Percentiles rank a stretch among this genome's conserved stretches.
Evolutionary conservation across 2,329 filamentous ascomycete species (phyloP).

Genomic region (Claviceps maximensis): DNA sequence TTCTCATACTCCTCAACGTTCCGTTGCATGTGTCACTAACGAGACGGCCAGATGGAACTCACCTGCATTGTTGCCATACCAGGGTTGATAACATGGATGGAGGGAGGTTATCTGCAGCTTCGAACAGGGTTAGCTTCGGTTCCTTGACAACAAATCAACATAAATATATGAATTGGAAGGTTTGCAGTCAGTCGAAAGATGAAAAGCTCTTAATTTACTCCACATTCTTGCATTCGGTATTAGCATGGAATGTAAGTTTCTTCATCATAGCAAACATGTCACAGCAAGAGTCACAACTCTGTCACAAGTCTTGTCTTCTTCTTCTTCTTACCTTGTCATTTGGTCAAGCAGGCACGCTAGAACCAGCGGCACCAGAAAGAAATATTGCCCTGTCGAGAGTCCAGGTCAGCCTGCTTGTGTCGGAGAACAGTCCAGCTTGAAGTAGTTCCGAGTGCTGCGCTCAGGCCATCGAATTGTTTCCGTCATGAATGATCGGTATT

Average conservation of each 20-base stretch:
- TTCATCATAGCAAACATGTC: conserved; percentile 43
- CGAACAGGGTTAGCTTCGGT: background rate
- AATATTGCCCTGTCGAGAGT: background rate
- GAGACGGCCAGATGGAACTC: conserved; percentile 22
- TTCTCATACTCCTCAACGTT: conserved; percentile 8
- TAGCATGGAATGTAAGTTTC: conserved; percentile 63
- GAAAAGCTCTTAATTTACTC: conserved; percentile 64
- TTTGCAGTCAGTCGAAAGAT: conserved; percentile 63
- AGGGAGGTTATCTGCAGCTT: background rate
- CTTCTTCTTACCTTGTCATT: conserved; percentile 13
- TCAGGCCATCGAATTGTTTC: conserved; percentile 21
- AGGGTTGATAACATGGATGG: conserved; percentile 14
- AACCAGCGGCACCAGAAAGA: background rate
- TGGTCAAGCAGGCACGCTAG: background rate
- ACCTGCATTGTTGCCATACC: conserved; percentile 39
- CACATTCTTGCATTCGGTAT: conserved; percentile 53
- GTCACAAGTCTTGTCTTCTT: background rate
- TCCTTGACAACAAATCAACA: conserved; percentile 10
- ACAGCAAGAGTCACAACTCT: background rate
- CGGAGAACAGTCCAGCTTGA: no score
- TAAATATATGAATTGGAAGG: conserved; percentile 14
- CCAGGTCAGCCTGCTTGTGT: background rate
- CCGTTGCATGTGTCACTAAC: conserved; percentile 8
- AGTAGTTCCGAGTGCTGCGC: conserved; percentile 7
- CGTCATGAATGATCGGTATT: conserved; percentile 31